Percentiles rank a stretch among this genome's conserved stretches.
phyloP scores from a whole-genome alignment of 169 alveolate species.

The Plasmodium ovale region DNA sequence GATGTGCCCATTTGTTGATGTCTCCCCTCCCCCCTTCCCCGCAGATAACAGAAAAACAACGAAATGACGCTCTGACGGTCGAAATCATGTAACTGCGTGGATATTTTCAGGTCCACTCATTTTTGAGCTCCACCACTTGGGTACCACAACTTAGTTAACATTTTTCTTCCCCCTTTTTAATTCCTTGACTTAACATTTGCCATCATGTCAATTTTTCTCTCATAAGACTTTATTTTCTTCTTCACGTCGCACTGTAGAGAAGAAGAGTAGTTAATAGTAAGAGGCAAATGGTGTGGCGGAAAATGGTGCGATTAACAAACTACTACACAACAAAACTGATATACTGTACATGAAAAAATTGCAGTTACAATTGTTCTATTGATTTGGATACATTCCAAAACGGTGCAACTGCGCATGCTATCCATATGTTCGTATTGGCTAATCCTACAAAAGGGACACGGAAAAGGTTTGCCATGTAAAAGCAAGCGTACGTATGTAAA shows the following conservation, averaged over 20 bases:
- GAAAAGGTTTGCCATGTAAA: neutral
- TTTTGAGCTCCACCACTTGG: no score
- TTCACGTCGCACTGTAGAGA: slow-evolving; percentile 8
- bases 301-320: no score
- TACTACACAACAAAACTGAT: no score
- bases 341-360: neutral
- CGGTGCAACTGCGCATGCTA: slow-evolving; percentile 1
- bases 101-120: no score
- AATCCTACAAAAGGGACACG: slow-evolving; percentile 11
- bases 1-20: neutral
- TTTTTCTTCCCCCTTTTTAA: slow-evolving; percentile 11
- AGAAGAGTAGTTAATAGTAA: no score
- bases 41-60: slow-evolving; percentile 66
- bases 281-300: no score
- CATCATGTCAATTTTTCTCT: slow-evolving; percentile 45
- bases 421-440: slow-evolving; percentile 54
- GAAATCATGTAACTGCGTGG: slow-evolving; percentile 9
- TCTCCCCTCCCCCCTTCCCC: neutral
- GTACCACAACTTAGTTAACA: no score
- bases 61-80: slow-evolving; percentile 58
- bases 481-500: no score
- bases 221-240: slow-evolving; percentile 50
- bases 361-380: slow-evolving; percentile 37
- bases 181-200: slow-evolving; percentile 15
- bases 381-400: slow-evolving; percentile 36